A percentile compares a stretch with the other conserved stretches of the same genome.
Conservation (phyloP, 129 eudicot genomes). For the Tagetes erecta region DNA sequence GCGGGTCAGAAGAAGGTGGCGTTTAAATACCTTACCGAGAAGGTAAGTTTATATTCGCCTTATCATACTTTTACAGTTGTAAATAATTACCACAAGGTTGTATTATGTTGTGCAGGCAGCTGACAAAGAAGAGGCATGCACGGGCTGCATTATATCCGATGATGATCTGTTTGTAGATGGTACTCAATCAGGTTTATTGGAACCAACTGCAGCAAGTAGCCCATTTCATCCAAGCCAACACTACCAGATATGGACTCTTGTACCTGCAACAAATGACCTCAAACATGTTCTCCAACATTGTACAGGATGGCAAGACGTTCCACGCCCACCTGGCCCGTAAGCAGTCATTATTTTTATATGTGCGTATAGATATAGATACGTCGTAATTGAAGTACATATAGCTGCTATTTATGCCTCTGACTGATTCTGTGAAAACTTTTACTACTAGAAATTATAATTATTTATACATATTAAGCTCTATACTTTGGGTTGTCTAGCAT, state of each 20-base stretch:
- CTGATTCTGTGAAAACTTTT: neutral
- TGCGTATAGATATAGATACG: neutral
- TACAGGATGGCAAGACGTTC: conserved; percentile 70
- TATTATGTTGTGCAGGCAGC: conserved; percentile 62
- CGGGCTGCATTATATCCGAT: conserved; percentile 73
- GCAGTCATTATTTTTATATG: neutral
- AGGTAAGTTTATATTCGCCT: conserved; percentile 45
- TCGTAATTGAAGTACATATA: neutral
- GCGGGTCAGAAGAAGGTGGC: conserved; percentile 88
- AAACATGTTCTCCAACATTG: conserved; percentile 54
- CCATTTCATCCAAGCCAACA: conserved; percentile 61
- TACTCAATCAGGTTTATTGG: conserved; percentile 52
- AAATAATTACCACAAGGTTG: neutral
- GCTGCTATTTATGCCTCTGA: neutral
- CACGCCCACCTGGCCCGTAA: conserved; percentile 45
- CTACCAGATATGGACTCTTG: conserved; percentile 62
- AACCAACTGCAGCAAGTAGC: conserved; percentile 17
- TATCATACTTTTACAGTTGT: neutral
- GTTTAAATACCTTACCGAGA: conserved; percentile 71
- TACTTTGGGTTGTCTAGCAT: neutral
- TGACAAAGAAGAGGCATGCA: conserved; percentile 56
- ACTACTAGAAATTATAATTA: neutral
- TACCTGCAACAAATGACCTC: conserved; percentile 61
- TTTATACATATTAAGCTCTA: neutral
- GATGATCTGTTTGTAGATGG: conserved; percentile 67